These are phyloP conservation scores for Cladophialophora psammophila DNA, from an alignment of 2,329 filamentous ascomycete species.

Conservation along the genomic window DNA sequence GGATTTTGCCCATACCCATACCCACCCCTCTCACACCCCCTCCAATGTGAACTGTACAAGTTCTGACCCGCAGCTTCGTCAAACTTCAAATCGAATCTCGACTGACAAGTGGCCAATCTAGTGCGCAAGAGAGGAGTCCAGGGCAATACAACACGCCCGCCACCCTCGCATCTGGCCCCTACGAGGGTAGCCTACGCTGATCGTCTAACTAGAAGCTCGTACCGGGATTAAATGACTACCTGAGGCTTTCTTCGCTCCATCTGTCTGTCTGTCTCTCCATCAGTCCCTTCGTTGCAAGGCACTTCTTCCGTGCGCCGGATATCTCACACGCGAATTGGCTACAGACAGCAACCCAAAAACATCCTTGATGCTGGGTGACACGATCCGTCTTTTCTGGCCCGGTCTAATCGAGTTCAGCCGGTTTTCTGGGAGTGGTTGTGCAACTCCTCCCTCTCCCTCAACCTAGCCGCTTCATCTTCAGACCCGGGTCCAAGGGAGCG, in stretches of 20 bases:
- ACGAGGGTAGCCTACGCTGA: slow-evolving; percentile 1
- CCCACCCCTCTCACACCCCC: neutral
- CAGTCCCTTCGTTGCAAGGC: neutral
- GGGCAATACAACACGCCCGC: slow-evolving; percentile 7
- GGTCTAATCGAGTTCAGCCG: neutral
- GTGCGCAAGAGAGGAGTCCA: neutral
- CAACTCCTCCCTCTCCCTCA: neutral
- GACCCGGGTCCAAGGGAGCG: neutral
- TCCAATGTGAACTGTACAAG: slow-evolving; percentile 5
- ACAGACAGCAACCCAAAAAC: neutral
- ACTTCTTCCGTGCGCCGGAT: neutral
- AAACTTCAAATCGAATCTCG: neutral
- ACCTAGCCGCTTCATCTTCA: neutral
- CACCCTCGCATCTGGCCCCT: slow-evolving; percentile 4
- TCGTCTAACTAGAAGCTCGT: neutral
- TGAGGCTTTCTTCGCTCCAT: neutral
- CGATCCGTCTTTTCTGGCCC: neutral
- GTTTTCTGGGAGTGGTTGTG: slow-evolving; percentile 1
- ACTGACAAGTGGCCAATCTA: slow-evolving; percentile 7
- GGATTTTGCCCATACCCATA: slow-evolving; percentile 5
- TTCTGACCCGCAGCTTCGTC: slow-evolving; percentile 8
- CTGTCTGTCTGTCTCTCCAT: neutral
- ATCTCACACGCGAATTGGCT: neutral
- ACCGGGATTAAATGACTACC: neutral
- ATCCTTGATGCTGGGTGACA: slow-evolving; percentile 2